Evolutionary conservation across 306 rosid species (phyloP).

Genomic region (Comarum palustre): DNA sequence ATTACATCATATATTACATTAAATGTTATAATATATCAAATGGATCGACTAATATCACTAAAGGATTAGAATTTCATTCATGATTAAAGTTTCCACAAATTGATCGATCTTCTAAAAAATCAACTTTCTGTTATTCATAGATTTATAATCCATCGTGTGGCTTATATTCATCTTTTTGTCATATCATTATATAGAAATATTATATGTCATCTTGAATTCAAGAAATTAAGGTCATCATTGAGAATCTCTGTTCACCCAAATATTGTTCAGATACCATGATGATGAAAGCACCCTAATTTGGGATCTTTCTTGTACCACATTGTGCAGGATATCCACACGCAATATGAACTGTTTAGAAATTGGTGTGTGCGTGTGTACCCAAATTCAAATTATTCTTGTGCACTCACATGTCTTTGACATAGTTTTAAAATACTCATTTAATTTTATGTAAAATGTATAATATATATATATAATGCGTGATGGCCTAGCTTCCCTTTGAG

Average conservation of each 20-base stretch:
- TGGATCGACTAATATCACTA: constrained; percentile 3
- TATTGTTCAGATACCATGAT: neutral
- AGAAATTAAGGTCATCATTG: constrained; percentile 2
- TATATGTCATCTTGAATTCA: neutral
- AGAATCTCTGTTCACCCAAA: neutral
- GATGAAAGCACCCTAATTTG: constrained; percentile 23
- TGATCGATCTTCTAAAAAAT: constrained; percentile 27
- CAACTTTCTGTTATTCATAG: constrained; percentile 16
- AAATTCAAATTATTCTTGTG: no score
- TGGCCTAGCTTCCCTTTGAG: no score
- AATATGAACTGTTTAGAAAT: constrained; percentile 28
- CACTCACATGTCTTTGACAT: no score
- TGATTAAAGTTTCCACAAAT: constrained; percentile 36
- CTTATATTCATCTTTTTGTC: no score
- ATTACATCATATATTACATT: neutral
- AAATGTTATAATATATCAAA: constrained; percentile 27
- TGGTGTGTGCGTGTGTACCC: no score
- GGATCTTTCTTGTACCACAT: constrained; percentile 13
- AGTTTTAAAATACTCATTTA: no score
- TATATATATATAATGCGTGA: no score
- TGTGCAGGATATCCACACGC: constrained; percentile 22
- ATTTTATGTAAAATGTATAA: no score
- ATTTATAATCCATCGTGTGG: constrained; percentile 16
- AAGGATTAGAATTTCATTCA: constrained; percentile 32
- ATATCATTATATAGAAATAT: neutral